Evolutionary conservation across 306 rosid species (phyloP).

Genomic region (Ceratonia siliqua): DNA sequence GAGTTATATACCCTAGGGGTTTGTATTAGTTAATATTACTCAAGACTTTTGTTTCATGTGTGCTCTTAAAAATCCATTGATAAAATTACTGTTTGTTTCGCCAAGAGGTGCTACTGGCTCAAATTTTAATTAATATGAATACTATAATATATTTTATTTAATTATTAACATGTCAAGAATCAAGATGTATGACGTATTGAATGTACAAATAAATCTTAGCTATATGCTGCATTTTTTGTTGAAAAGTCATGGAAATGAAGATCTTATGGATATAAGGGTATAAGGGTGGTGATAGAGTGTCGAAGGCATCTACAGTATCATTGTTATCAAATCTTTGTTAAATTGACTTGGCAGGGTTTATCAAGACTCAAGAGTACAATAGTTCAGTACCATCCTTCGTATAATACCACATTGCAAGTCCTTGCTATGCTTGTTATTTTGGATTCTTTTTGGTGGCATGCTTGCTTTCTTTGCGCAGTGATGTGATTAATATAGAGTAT

Average conservation of each 20-base stretch:
- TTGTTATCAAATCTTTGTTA: constrained; percentile 23
- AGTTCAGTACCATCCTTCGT: not conserved
- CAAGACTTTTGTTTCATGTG: constrained; percentile 2
- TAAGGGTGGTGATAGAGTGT: constrained; percentile 3
- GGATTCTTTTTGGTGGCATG: constrained; percentile 24
- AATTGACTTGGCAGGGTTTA: constrained; percentile 14
- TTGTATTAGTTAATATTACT: constrained; percentile 21
- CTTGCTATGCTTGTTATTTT: constrained; percentile 25
- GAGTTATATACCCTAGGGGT: constrained; percentile 29
- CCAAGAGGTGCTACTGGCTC: constrained; percentile 18
- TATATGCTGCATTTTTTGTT: constrained; percentile 4
- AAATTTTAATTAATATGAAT: constrained; percentile 4
- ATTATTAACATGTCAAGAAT: constrained; percentile 5
- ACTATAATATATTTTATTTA: not conserved
- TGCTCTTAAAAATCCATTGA: constrained; percentile 10
- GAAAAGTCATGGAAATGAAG: constrained; percentile 6
- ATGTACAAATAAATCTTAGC: not conserved
- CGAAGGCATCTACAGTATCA: constrained; percentile 15
- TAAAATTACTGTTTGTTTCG: not conserved
- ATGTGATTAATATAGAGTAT: constrained; percentile 7
- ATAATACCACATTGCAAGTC: constrained; percentile 6
- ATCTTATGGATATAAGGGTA: constrained; percentile 18
- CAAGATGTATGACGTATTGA: not conserved
- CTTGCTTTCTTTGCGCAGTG: constrained; percentile 12
- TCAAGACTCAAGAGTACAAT: constrained; percentile 2